Evolutionary conservation across 441 rosid genomes (phyloP).

Genomic region (Melastoma candidum): DNA sequence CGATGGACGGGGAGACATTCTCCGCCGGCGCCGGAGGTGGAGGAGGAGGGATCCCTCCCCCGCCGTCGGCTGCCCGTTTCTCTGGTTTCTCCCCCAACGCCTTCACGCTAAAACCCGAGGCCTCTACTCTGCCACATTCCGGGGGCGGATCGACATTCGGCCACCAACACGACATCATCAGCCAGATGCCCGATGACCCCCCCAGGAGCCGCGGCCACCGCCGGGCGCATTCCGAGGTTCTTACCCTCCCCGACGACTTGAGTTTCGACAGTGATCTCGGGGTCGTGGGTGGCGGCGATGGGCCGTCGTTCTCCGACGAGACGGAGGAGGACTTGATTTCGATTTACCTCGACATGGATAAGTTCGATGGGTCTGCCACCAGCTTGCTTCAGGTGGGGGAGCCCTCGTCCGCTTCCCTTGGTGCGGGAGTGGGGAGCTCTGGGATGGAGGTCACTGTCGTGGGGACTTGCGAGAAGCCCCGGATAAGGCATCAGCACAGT

Average conservation of each 20-base stretch:
- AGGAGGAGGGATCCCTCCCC: no score
- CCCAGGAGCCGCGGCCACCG: slow-evolving; percentile 3
- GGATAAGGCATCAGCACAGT: slow-evolving; percentile 4
- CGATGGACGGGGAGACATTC: no score
- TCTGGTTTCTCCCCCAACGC: no score
- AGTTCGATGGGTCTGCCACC: slow-evolving; percentile 39
- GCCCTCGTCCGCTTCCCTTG: slow-evolving; percentile 21
- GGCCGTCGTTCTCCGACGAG: slow-evolving; percentile 1
- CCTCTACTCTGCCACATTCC: no score
- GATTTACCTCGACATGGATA: slow-evolving; percentile 1
- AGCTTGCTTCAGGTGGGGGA: slow-evolving; percentile 62
- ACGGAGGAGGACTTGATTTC: slow-evolving; percentile 6
- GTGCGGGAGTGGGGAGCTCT: slow-evolving; percentile 10
- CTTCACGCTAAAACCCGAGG: no score
- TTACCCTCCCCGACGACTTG: background rate
- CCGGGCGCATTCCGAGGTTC: slow-evolving; percentile 4
- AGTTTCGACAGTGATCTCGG: slow-evolving; percentile 5
- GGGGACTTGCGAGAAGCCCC: slow-evolving; percentile 9
- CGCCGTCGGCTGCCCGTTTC: no score
- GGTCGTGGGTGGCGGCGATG: background rate
- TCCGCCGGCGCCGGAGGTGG: no score
- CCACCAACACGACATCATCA: background rate
- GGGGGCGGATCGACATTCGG: no score
- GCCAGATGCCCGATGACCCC: slow-evolving; percentile 1
- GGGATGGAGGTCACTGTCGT: slow-evolving; percentile 9